These are phyloP conservation scores for Vigna angularis DNA, from an alignment of 306 rosid species.

Conservation along the genomic window DNA sequence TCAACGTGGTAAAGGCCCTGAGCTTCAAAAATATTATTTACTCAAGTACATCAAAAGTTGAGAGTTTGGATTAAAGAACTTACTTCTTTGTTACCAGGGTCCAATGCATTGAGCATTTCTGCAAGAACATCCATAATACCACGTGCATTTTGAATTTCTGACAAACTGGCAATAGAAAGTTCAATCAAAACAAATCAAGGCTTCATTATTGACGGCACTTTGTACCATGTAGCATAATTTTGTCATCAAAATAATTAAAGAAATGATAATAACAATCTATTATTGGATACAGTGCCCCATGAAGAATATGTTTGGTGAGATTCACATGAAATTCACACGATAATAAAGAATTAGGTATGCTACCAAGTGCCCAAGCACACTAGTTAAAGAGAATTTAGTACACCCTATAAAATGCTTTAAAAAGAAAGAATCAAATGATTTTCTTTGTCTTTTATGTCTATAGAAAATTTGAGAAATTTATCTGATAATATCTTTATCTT, in stretches of 20 bases:
- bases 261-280: neutral
- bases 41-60: slow-evolving; percentile 31
- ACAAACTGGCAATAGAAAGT: slow-evolving; percentile 62
- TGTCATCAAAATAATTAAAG: slow-evolving; percentile 7
- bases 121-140: slow-evolving; percentile 96
- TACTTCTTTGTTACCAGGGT: slow-evolving; percentile 91
- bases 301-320: neutral
- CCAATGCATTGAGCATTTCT: slow-evolving; percentile 91
- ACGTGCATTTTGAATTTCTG: slow-evolving; percentile 97
- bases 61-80: slow-evolving; percentile 27
- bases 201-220: slow-evolving; percentile 14
- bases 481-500: neutral
- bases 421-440: neutral
- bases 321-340: slow-evolving; percentile 10
- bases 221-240: slow-evolving; percentile 19
- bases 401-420: neutral
- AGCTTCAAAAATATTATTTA: slow-evolving; percentile 12
- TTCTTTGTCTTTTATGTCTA: no score
- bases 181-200: slow-evolving; percentile 39
- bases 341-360: neutral
- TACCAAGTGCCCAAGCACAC: neutral
- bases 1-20: neutral
- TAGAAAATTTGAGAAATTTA: neutral
- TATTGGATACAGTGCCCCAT: neutral
- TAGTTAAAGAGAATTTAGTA: neutral